Conservation (phyloP, 495 filamentous ascomycete species). For the Aspergillus cristatus region DNA sequence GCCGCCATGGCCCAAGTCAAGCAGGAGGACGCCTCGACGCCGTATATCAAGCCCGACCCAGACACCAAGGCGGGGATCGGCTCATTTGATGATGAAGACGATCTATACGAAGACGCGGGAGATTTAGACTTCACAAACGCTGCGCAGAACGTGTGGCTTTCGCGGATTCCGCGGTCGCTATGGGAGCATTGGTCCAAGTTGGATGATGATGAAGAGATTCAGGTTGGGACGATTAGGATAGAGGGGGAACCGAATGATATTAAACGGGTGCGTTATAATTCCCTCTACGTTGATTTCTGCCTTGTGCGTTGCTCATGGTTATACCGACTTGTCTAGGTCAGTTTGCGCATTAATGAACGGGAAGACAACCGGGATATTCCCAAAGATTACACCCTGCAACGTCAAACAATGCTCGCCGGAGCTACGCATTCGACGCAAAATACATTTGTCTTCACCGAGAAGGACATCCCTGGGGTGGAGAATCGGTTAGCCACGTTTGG, state of each 20-base stretch:
- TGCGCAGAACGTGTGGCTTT: slow-evolving; percentile 55
- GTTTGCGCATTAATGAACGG: slow-evolving; percentile 44
- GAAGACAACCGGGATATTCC: slow-evolving; percentile 58
- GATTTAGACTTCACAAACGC: slow-evolving; percentile 67
- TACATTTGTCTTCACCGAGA: slow-evolving; percentile 84
- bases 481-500: slow-evolving; percentile 37
- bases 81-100: slow-evolving; percentile 60
- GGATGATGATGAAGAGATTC: slow-evolving; percentile 52
- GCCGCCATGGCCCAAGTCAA: slow-evolving; percentile 31
- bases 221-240: slow-evolving; percentile 70
- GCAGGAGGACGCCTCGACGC: slow-evolving; percentile 26
- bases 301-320: background rate
- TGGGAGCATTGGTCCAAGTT: slow-evolving; percentile 59
- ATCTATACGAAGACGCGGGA: slow-evolving; percentile 79
- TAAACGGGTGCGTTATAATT: slow-evolving; percentile 31
- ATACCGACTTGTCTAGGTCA: slow-evolving; percentile 23
- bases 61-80: slow-evolving; percentile 51
- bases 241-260: slow-evolving; percentile 44
- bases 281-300: background rate
- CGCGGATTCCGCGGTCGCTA: slow-evolving; percentile 66
- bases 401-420: slow-evolving; percentile 40
- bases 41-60: slow-evolving; percentile 58
- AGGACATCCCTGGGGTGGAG: slow-evolving; percentile 74
- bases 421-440: slow-evolving; percentile 51
- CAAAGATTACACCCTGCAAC: slow-evolving; percentile 71